phyloP scores from a whole-genome alignment of 164 flowering plant genomes.

The Liriodendron chinense region DNA sequence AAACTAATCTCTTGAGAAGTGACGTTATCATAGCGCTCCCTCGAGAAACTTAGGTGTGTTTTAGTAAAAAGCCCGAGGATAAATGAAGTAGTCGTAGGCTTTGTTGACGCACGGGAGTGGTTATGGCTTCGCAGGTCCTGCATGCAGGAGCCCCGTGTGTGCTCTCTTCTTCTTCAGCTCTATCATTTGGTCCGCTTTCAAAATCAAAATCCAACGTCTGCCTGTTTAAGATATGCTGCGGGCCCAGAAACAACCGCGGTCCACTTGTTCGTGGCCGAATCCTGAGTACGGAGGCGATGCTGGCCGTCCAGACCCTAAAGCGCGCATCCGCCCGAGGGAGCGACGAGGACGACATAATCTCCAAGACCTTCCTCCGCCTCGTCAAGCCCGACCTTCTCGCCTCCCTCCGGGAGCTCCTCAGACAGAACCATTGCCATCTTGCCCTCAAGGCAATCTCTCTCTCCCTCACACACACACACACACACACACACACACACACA shows the following conservation, averaged over 20 bases:
- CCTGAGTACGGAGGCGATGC: conserved; percentile 80
- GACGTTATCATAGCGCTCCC: too few species aligned
- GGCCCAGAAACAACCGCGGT: conserved; percentile 71
- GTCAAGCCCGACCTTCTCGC: conserved; percentile 79
- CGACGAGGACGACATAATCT: conserved; percentile 18
- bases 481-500: too few species aligned
- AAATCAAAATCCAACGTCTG: conserved; percentile 1
- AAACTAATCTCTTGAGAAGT: too few species aligned
- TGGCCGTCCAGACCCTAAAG: conserved; percentile 78
- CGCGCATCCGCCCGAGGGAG: conserved; percentile 34
- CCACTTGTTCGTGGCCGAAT: conserved; percentile 70
- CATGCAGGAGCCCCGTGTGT: neutral
- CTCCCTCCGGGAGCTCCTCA: conserved; percentile 71
- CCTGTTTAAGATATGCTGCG: conserved; percentile 30
- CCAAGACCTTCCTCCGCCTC: conserved; percentile 55
- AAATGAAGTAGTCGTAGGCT: too few species aligned
- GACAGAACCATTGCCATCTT: conserved; percentile 63
- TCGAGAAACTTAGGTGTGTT: too few species aligned
- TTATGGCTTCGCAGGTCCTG: neutral
- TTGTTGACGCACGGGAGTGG: neutral
- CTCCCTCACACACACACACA: too few species aligned
- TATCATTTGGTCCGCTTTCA: conserved; percentile 1
- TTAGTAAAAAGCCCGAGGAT: too few species aligned
- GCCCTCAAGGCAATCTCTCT: conserved; percentile 38
- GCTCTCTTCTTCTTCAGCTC: neutral